phyloP scores from a whole-genome alignment of 2,329 filamentous ascomycete species.

The Aspergillaceae sp. region DNA sequence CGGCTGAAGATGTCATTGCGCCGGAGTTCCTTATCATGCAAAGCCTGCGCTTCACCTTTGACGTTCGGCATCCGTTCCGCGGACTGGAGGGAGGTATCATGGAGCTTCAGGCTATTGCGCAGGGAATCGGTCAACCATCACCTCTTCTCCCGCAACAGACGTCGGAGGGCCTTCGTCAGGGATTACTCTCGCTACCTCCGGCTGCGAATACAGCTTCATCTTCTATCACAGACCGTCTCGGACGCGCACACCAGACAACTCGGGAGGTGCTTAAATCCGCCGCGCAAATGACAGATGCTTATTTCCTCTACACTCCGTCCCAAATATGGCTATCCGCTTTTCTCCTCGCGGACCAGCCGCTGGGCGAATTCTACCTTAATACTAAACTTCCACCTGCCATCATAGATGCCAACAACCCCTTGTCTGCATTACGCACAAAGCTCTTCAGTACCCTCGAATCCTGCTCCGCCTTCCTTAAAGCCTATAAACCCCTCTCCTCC shows the following conservation, averaged over 20 bases:
- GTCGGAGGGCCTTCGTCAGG: constrained; percentile 21
- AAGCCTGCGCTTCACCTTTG: constrained; percentile 84
- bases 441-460: constrained; percentile 28
- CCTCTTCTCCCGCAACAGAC: constrained; percentile 24
- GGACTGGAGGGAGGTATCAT: constrained; percentile 78
- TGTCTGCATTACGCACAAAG: constrained; percentile 25
- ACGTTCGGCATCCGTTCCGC: constrained; percentile 83
- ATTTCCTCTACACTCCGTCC: constrained; percentile 89
- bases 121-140: constrained; percentile 44
- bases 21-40: constrained; percentile 91
- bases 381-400: constrained; percentile 30
- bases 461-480: constrained; percentile 33
- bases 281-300: constrained; percentile 83
- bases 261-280: constrained; percentile 67
- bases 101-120: constrained; percentile 63
- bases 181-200: constrained; percentile 23
- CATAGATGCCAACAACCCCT: not conserved
- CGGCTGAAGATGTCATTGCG: constrained; percentile 72
- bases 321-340: constrained; percentile 87
- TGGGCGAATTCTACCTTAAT: constrained; percentile 38
- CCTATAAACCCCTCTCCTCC: constrained; percentile 30
- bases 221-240: constrained; percentile 40
- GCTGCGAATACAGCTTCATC: constrained; percentile 13
- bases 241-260: constrained; percentile 62
- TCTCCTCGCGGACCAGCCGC: constrained; percentile 57